phyloP scores from a whole-genome alignment of 1,284 basidiomycete species.

The Puccinia novopanici region DNA sequence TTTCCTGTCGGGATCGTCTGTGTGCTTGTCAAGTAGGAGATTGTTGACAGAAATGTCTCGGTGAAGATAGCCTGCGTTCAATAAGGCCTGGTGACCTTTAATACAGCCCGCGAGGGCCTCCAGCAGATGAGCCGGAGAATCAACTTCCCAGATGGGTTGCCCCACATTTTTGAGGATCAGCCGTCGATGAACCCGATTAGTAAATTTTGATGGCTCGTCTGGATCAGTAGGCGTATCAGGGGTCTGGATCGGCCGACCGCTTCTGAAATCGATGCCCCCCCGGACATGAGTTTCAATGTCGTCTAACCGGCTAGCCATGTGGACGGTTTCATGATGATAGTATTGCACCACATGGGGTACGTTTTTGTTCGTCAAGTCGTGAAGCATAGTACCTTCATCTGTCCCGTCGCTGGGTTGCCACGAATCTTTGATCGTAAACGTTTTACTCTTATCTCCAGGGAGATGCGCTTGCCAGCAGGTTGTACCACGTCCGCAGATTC shows the following conservation, averaged over 20 bases:
- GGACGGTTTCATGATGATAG: background rate
- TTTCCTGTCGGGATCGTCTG: background rate
- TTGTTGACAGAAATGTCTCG: background rate
- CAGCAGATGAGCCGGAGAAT: background rate
- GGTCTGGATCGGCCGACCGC: background rate
- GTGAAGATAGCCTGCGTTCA: background rate
- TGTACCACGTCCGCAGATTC: slow-evolving; percentile 12
- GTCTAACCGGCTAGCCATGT: background rate
- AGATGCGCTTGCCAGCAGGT: slow-evolving; percentile 8
- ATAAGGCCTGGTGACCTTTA: background rate
- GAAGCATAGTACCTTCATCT: background rate
- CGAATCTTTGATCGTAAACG: background rate
- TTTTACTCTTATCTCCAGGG: background rate
- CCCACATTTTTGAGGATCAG: slow-evolving; percentile 11
- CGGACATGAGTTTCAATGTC: background rate
- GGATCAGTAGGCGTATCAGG: background rate
- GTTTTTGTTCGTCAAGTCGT: background rate
- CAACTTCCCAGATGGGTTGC: background rate
- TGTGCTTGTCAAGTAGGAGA: background rate
- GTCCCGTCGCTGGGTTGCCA: background rate
- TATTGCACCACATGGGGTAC: background rate
- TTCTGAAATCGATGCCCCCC: background rate
- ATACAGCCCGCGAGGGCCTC: slow-evolving; percentile 11
- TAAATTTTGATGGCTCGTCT: background rate
- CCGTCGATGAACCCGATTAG: background rate